Evolutionary conservation across 768 basidiomycete species (phyloP), one percentile per base, ranked within the genome.

Genomic region (Agaricus blazei): DNA sequence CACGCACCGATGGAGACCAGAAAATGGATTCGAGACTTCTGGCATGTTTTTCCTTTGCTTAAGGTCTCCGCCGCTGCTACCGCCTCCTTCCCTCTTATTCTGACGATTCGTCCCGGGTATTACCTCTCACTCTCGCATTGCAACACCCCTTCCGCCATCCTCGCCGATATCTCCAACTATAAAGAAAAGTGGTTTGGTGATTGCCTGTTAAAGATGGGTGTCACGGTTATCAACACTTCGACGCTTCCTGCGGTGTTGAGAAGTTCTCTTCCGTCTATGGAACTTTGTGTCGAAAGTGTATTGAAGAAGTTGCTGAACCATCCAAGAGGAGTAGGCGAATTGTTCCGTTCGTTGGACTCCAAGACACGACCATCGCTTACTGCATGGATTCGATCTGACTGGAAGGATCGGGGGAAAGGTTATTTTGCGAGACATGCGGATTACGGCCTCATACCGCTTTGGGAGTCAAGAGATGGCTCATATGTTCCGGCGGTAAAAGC

Each of bases 111-210:
- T 8, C 34, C 53, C 0, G 61, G 62, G 7, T 42, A 57, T 9
- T 75, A 68, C 37, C 65, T 70, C 19, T 75, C 73, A 4, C 53
- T 75, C n/a, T 28, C 56, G 2, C 61, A 67, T 43, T 71, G 72
- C 53, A 64, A 52, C 45, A 57, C 64, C 12, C 63, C 54, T 3
- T 57, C 59, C 0, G 66, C 63, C 8, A 58, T 74, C 14, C 40
- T 75, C 11, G 50, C 63, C 6, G 51, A 58, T 45, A 46, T 53
- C 19, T 42, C 54, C 0, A 49, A 59, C 12, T 58, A 61, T 4
- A 34, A 23, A 19, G 31, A 49, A 27, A 48, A 51, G 8, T 63
- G 59, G 59, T 31, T 67, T n/a, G 73, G 74, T 12, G 67, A 74
- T n/a, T 72, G 71, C 60, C 8, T 65, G 62, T 3, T 56, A 50